These are phyloP conservation scores for Lyophyllum semitale DNA, from an alignment of 768 basidiomycete species.

Conservation along the genomic window DNA sequence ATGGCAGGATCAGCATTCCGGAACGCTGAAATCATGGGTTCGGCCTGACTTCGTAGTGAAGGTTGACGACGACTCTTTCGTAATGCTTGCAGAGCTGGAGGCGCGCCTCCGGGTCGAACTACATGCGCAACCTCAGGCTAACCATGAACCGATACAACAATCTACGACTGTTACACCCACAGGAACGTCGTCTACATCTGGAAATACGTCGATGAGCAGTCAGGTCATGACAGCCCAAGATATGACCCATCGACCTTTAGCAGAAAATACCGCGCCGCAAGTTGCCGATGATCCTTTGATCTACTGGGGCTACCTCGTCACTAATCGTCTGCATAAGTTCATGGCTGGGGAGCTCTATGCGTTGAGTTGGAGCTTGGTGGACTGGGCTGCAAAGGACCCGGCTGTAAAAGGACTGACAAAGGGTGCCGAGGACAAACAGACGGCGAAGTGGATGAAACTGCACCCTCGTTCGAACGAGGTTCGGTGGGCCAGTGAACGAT, in stretches of 20 bases:
- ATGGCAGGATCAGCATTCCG: constrained; percentile 48
- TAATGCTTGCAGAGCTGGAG: constrained; percentile 94
- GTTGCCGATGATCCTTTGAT: constrained; percentile 63
- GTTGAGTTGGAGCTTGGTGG: constrained; percentile 83
- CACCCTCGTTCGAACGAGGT: constrained; percentile 81
- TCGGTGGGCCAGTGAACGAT: constrained; percentile 89
- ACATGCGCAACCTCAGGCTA: constrained; percentile 40
- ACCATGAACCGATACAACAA: constrained; percentile 18
- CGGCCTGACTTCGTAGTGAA: constrained; percentile 92
- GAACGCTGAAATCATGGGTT: constrained; percentile 63
- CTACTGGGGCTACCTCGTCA: constrained; percentile 91
- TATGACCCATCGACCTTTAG: background rate
- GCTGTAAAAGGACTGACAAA: constrained; percentile 63
- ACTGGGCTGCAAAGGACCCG: constrained; percentile 82
- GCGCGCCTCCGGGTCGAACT: constrained; percentile 82
- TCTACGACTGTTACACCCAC: constrained; percentile 10
- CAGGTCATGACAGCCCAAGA: background rate
- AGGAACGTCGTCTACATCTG: constrained; percentile 3
- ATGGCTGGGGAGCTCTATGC: constrained; percentile 97
- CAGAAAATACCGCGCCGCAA: constrained; percentile 8
- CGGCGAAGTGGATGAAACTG: constrained; percentile 86
- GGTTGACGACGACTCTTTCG: constrained; percentile 93
- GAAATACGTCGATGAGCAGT: constrained; percentile 2
- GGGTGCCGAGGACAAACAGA: constrained; percentile 93
- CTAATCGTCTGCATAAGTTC: constrained; percentile 83